Conservation (phyloP, 345 rosid genomes). For the Gynandropsis gynandra region DNA sequence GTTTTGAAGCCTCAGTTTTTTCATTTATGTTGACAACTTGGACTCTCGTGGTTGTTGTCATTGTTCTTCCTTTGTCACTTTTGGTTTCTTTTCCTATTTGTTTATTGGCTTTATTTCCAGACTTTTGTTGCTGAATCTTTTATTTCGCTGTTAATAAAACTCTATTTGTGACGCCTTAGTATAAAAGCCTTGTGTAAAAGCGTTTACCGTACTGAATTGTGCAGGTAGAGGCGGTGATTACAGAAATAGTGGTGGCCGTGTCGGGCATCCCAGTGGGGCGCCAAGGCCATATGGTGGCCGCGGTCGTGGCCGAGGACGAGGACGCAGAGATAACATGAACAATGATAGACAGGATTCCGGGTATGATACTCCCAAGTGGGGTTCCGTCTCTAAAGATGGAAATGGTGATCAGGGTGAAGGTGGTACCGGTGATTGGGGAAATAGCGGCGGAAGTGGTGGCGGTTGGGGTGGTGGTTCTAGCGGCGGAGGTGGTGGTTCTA, state of each 20-base stretch:
- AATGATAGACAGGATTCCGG: slow-evolving; percentile 48
- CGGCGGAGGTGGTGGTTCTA: slow-evolving; percentile 48
- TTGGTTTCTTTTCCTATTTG: no score
- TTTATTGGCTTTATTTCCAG: no score
- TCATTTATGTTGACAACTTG: no score
- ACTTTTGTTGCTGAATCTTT: no score
- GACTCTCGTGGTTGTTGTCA: no score
- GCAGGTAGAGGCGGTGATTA: slow-evolving; percentile 68
- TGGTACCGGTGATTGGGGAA: slow-evolving; percentile 31
- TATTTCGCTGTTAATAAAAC: no score
- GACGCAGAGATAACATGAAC: slow-evolving; percentile 34
- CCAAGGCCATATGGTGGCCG: no score
- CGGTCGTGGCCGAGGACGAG: slow-evolving; percentile 68
- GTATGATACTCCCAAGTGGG: slow-evolving; percentile 44
- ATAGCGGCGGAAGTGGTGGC: slow-evolving; percentile 11
- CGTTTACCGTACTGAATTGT: slow-evolving; percentile 2
- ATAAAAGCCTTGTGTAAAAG: no score
- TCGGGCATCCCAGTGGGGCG: no score
- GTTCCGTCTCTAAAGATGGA: slow-evolving; percentile 40
- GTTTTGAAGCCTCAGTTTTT: slow-evolving; percentile 2
- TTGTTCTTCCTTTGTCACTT: no score
- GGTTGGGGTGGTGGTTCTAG: slow-evolving; percentile 3
- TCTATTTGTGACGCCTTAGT: no score
- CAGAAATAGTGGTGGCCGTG: slow-evolving; percentile 53
- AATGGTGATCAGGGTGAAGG: slow-evolving; percentile 53